A percentile compares a stretch with the other conserved stretches of the same genome.
Conservation (phyloP, 805 yeast species). For the Metschnikowia santaceciliae region DNA sequence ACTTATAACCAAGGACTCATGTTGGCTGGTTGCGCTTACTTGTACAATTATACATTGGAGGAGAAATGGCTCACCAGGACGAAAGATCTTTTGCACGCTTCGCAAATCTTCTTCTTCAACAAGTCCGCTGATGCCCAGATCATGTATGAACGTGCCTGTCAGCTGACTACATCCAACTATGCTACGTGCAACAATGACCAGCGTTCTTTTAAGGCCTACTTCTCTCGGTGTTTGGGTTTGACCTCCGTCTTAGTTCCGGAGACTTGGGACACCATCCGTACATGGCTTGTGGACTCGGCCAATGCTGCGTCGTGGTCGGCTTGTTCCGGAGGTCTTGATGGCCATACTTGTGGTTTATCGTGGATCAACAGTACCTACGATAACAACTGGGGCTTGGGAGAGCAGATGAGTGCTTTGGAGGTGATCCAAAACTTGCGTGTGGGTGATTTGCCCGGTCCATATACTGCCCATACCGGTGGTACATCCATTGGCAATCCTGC, state of each 20-base stretch:
- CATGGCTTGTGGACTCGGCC: constrained; percentile 40
- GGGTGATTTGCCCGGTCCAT: constrained; percentile 27
- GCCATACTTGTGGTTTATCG: constrained; percentile 21
- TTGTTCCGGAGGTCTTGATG: constrained; percentile 19
- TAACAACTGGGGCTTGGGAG: constrained; percentile 18
- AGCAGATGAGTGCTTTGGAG: constrained; percentile 22
- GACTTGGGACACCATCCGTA: constrained; percentile 43
- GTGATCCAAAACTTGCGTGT: constrained; percentile 21
- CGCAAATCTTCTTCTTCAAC: constrained; percentile 51
- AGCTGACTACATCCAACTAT: constrained; percentile 33
- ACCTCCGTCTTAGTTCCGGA: constrained; percentile 71
- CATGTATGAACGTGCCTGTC: constrained; percentile 85
- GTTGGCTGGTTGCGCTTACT: constrained; percentile 74
- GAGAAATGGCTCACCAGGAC: constrained; percentile 65
- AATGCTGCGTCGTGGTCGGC: constrained; percentile 20
- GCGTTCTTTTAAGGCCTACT: constrained; percentile 85
- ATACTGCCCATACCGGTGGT: constrained; percentile 35
- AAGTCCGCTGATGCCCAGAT: constrained; percentile 34
- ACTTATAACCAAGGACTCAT: constrained; percentile 81
- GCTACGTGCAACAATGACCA: constrained; percentile 77
- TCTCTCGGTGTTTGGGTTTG: constrained; percentile 68
- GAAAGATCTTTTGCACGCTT: constrained; percentile 49
- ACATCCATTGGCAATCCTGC: constrained; percentile 30
- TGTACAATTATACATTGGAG: constrained; percentile 70
- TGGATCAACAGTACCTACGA: constrained; percentile 20